Conservation (phyloP, 2,329 filamentous ascomycete species). For the Sporothrix schenckii region DNA sequence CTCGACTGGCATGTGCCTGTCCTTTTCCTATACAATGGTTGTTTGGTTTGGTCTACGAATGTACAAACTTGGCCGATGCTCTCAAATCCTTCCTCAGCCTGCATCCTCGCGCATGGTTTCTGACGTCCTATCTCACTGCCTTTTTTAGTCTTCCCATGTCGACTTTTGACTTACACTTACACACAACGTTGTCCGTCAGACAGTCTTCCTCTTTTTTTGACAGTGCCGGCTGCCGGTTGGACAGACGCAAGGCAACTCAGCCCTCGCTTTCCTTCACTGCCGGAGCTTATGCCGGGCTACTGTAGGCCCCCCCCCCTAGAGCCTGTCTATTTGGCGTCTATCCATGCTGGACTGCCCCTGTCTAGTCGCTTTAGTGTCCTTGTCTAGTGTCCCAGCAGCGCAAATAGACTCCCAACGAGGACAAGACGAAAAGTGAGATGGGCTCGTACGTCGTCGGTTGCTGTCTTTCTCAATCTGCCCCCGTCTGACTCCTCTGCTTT, state of each 20-base stretch:
- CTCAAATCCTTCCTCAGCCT: background rate
- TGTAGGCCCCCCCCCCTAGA: background rate
- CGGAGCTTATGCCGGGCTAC: conserved; percentile 25
- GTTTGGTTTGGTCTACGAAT: background rate
- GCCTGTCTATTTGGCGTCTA: background rate
- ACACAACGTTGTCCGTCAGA: too few relatives aligned
- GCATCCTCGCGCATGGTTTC: background rate
- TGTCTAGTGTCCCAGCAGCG: conserved; percentile 13
- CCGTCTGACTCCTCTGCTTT: background rate
- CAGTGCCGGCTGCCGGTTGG: conserved; percentile 18
- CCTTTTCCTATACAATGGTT: background rate
- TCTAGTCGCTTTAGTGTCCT: background rate
- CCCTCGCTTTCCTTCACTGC: background rate
- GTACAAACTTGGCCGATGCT: background rate
- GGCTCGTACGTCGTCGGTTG: background rate
- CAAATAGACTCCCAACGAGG: conserved; percentile 24
- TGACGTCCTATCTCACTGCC: background rate
- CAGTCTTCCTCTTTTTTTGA: background rate
- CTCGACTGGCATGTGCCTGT: background rate
- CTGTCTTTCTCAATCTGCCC: background rate
- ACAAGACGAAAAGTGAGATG: background rate
- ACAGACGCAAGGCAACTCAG: background rate
- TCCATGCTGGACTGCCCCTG: background rate
- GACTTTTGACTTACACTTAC: too few relatives aligned
- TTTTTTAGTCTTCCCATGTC: background rate